phyloP scores from a whole-genome alignment of 805 yeast species.

The Kuraishia molischiana region DNA sequence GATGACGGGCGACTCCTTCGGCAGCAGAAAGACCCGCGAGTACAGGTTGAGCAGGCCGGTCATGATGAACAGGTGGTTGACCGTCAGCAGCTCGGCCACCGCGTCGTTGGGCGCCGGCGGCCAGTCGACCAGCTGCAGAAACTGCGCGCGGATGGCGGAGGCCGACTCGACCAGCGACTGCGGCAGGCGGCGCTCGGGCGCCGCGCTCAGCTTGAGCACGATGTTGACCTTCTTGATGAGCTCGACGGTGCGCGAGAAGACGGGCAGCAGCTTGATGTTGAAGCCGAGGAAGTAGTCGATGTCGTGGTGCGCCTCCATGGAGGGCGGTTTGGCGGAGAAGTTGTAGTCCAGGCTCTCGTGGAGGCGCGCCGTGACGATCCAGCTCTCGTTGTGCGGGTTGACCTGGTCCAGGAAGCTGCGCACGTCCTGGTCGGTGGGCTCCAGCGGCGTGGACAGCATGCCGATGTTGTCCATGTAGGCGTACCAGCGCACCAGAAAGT shows the following conservation, averaged over 20 bases:
- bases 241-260: slow-evolving; percentile 38
- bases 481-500: slow-evolving; percentile 59
- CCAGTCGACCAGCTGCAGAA: background rate
- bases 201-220: slow-evolving; percentile 4
- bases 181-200: slow-evolving; percentile 11
- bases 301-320: slow-evolving; percentile 23
- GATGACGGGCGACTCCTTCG: slow-evolving; percentile 33
- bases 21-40: slow-evolving; percentile 41
- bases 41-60: slow-evolving; percentile 48
- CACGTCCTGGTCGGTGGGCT: slow-evolving; percentile 17
- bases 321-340: background rate
- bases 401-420: background rate
- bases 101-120: slow-evolving; percentile 1
- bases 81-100: slow-evolving; percentile 21
- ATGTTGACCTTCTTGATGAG: slow-evolving; percentile 24
- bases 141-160: background rate
- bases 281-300: slow-evolving; percentile 60
- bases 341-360: background rate
- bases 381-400: background rate
- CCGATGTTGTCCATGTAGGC: slow-evolving; percentile 60
- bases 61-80: slow-evolving; percentile 42
- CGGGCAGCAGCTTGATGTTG: slow-evolving; percentile 51
- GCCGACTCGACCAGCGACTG: slow-evolving; percentile 11
- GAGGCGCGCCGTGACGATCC: background rate
- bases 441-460: slow-evolving; percentile 42